A percentile compares a stretch with the other conserved stretches of the same genome.
Evolutionary conservation across 106 monocot species (phyloP).

Genomic region (Vanilla planifolia): DNA sequence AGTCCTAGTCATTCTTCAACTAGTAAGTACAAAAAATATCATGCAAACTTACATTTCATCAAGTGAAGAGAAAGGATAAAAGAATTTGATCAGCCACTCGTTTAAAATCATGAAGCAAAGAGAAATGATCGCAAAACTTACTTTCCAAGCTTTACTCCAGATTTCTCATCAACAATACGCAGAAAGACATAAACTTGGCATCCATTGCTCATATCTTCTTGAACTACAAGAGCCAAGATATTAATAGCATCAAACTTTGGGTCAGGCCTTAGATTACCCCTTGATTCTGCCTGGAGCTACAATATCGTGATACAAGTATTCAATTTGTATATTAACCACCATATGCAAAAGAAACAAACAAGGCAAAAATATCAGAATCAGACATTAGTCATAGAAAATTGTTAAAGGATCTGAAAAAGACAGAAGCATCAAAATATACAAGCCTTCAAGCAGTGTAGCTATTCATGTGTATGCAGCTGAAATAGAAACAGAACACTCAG

Average conservation of each 20-base stretch:
- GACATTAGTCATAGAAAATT: background rate
- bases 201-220: constrained; percentile 47
- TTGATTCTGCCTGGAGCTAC: constrained; percentile 72
- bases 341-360: constrained; percentile 7
- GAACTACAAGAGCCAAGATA: constrained; percentile 62
- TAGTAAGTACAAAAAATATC: no score
- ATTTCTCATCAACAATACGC: constrained; percentile 29
- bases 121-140: background rate
- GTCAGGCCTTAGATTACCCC: constrained; percentile 80
- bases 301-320: background rate
- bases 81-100: background rate
- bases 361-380: background rate
- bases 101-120: background rate
- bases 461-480: background rate
- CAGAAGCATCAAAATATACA: background rate
- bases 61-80: no score
- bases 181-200: constrained; percentile 57
- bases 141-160: constrained; percentile 20
- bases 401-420: background rate
- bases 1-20: no score
- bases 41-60: no score
- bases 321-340: no score
- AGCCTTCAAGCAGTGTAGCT: background rate
- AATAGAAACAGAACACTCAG: no score
- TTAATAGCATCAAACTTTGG: constrained; percentile 89